Evolutionary conservation across 345 rosid species (phyloP).

Genomic region (Abelmoschus esculentus): DNA sequence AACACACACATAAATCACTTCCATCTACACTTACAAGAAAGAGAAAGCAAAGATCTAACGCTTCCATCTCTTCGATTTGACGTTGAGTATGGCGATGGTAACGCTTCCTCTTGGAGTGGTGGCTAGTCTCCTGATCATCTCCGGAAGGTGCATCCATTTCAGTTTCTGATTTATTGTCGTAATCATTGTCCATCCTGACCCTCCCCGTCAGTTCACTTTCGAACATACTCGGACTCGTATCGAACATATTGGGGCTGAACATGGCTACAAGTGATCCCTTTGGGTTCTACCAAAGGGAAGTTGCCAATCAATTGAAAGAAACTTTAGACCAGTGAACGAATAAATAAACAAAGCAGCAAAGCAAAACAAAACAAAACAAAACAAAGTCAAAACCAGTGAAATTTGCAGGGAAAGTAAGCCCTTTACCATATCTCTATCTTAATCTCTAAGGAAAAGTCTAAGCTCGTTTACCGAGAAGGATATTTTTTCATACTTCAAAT

Average conservation of each 20-base stretch:
- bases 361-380: too few species aligned
- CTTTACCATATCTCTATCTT: too few species aligned
- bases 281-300: neutral
- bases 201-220: constrained; percentile 49
- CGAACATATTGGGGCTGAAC: constrained; percentile 11
- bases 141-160: constrained; percentile 58
- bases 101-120: constrained; percentile 69
- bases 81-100: constrained; percentile 92
- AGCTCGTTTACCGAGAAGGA: too few species aligned
- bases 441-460: too few species aligned
- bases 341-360: too few species aligned
- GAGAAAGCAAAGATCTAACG: constrained; percentile 35
- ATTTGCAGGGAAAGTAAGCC: too few species aligned
- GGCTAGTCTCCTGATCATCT: constrained; percentile 31
- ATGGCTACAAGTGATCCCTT: neutral
- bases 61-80: constrained; percentile 92
- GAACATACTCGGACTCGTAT: constrained; percentile 47
- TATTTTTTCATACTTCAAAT: too few species aligned
- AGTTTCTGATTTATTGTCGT: constrained; percentile 68
- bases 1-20: neutral
- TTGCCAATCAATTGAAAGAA: too few species aligned
- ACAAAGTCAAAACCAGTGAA: neutral
- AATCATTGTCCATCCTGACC: constrained; percentile 66
- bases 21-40: neutral
- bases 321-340: too few species aligned